phyloP scores from a whole-genome alignment of 1,284 basidiomycete species.

The Fomitopsis schrenkii region DNA sequence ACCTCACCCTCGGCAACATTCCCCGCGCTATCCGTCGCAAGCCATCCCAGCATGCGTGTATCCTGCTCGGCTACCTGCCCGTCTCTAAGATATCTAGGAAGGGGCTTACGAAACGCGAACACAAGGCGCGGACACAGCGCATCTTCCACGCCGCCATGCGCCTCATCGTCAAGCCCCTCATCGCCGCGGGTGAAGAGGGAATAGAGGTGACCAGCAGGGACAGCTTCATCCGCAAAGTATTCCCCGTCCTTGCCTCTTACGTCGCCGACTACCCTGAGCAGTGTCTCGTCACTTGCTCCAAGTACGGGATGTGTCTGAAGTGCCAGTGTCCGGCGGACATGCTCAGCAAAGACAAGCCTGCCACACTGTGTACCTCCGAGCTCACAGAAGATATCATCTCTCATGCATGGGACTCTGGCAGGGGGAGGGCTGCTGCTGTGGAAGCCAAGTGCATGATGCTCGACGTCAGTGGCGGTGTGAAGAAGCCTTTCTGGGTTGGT shows the following conservation, averaged over 20 bases:
- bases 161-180: conserved; percentile 12
- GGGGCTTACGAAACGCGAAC: not conserved
- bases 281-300: conserved; percentile 1
- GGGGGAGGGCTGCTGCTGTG: not conserved
- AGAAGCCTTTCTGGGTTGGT: conserved; percentile 34
- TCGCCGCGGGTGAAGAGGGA: conserved; percentile 15
- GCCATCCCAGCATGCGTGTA: not conserved
- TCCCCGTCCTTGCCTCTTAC: conserved; percentile 22
- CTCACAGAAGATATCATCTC: not conserved
- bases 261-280: conserved; percentile 21
- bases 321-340: conserved; percentile 7
- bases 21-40: not conserved
- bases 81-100: not conserved
- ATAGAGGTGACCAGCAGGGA: conserved; percentile 20
- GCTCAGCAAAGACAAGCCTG: not conserved
- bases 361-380: conserved; percentile 8
- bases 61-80: not conserved
- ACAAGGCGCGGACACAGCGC: not conserved
- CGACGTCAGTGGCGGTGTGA: not conserved
- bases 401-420: not conserved
- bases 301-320: conserved; percentile 13
- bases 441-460: not conserved
- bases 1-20: conserved; percentile 4
- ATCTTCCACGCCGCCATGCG: conserved; percentile 21
- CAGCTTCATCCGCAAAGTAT: conserved; percentile 13